Conservation (phyloP, 345 rosid genomes). For the Trapa bicornis region DNA sequence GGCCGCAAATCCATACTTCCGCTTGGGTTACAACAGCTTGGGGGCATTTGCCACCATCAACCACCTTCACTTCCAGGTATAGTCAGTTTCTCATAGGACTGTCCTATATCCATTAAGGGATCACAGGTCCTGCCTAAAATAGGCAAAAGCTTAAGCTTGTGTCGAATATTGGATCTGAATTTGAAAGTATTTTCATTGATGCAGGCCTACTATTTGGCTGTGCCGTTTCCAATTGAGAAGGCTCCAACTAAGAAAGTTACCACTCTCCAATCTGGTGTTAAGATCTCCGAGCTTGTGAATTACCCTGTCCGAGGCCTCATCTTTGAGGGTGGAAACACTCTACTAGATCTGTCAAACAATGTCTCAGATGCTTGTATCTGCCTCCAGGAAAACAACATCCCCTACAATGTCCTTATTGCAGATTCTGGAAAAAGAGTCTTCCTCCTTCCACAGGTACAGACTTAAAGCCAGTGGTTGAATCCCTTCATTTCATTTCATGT, state of each 20-base stretch:
- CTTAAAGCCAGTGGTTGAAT: not conserved
- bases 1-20: conserved; percentile 68
- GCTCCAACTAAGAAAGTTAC: conserved; percentile 45
- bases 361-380: conserved; percentile 70
- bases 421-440: conserved; percentile 69
- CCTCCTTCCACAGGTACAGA: conserved; percentile 74
- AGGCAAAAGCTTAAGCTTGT: not conserved
- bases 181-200: not conserved
- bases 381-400: conserved; percentile 83
- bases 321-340: conserved; percentile 63
- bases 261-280: conserved; percentile 36
- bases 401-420: conserved; percentile 73
- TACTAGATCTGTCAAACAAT: conserved; percentile 37
- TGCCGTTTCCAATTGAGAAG: conserved; percentile 82
- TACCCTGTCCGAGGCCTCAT: conserved; percentile 85
- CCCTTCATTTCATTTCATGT: not conserved
- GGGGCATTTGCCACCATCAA: conserved; percentile 98
- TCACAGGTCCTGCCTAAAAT: too few species aligned
- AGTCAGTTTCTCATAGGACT: not conserved
- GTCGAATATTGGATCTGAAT: not conserved
- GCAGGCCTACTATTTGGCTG: conserved; percentile 78
- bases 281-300: conserved; percentile 48
- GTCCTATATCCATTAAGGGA: not conserved
- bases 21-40: conserved; percentile 92
- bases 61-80: conserved; percentile 98